These are phyloP conservation scores for Ophiostoma sp. DNA, from an alignment of 2,329 filamentous ascomycete species.

Conservation along the genomic window DNA sequence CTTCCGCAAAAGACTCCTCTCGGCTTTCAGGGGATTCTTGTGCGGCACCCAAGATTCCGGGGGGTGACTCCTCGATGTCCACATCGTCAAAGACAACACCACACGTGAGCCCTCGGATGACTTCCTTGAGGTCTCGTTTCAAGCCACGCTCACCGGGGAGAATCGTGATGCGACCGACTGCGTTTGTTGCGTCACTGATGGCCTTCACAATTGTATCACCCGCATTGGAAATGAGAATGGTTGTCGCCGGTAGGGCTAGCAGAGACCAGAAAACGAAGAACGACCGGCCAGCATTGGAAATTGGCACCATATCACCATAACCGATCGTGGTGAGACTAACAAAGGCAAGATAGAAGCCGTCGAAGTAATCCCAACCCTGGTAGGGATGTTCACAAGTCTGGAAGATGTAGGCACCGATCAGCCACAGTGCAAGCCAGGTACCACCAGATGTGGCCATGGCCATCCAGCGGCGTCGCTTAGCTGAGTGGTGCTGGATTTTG, in stretches of 20 bases:
- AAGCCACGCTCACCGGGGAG: constrained; percentile 57
- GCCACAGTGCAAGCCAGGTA: constrained; percentile 75
- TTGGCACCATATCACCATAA: constrained; percentile 76
- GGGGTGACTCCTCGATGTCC: constrained; percentile 39
- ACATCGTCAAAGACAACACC: constrained; percentile 45
- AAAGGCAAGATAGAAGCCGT: constrained; percentile 83
- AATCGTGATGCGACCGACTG: constrained; percentile 60
- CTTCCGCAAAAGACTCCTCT: constrained; percentile 28
- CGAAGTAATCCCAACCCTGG: constrained; percentile 71
- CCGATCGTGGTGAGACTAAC: constrained; percentile 81
- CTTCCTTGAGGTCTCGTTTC: constrained; percentile 46
- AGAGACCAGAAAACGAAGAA: constrained; percentile 96
- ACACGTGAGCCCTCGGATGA: constrained; percentile 45
- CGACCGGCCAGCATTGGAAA: constrained; percentile 74
- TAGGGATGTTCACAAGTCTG: constrained; percentile 52
- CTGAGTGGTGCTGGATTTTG: constrained; percentile 67
- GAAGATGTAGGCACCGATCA: constrained; percentile 76
- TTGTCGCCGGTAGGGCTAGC: constrained; percentile 83
- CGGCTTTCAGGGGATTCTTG: constrained; percentile 34
- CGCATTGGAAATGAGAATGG: constrained; percentile 79
- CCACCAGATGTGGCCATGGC: constrained; percentile 66
- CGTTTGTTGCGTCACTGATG: constrained; percentile 56
- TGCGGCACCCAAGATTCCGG: constrained; percentile 45
- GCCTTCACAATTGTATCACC: constrained; percentile 77
- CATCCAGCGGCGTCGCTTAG: constrained; percentile 70